Percentiles rank a stretch among this genome's conserved stretches.
Evolutionary conservation across 176 grass and related monocot genomes (phyloP).

Genomic region (Thalia dealbata): DNA sequence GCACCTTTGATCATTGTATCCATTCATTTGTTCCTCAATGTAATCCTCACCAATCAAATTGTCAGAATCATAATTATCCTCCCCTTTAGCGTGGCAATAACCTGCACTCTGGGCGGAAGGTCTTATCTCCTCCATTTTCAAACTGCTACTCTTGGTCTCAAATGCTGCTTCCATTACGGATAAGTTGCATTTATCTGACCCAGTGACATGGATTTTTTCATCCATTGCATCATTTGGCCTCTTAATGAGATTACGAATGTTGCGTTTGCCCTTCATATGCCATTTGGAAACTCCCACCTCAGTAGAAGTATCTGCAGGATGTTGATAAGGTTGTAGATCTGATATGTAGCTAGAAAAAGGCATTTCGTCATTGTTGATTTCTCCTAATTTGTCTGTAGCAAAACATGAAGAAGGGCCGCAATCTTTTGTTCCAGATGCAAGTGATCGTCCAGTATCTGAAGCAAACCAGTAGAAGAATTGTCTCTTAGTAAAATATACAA

Average conservation of each 20-base stretch:
- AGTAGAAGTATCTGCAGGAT: constrained; percentile 41
- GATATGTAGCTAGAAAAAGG: constrained; percentile 31
- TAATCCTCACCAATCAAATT: constrained; percentile 37
- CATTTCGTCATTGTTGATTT: constrained; percentile 27
- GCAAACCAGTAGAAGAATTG: constrained; percentile 17
- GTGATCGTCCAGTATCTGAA: constrained; percentile 39
- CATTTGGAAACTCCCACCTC: constrained; percentile 63
- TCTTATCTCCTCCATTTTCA: constrained; percentile 24
- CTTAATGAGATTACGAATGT: constrained; percentile 52
- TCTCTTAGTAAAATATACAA: neutral
- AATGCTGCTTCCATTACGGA: constrained; percentile 26
- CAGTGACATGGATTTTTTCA: constrained; percentile 24
- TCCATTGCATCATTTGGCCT: constrained; percentile 28
- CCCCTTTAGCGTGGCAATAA: constrained; percentile 53
- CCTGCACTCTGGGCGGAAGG: constrained; percentile 30
- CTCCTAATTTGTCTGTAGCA: constrained; percentile 38
- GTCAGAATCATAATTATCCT: constrained; percentile 40
- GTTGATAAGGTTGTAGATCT: constrained; percentile 44
- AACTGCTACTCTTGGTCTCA: constrained; percentile 33
- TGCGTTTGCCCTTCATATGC: constrained; percentile 96
- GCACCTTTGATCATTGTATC: constrained; percentile 36
- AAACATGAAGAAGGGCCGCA: constrained; percentile 30
- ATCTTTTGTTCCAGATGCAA: constrained; percentile 19
- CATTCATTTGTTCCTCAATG: constrained; percentile 28
- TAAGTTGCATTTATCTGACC: constrained; percentile 45